Evolutionary conservation across 1,284 basidiomycete genomes (phyloP), one percentile per base, ranked within the genome.

Genomic region (Apiotrichum porosum): DNA sequence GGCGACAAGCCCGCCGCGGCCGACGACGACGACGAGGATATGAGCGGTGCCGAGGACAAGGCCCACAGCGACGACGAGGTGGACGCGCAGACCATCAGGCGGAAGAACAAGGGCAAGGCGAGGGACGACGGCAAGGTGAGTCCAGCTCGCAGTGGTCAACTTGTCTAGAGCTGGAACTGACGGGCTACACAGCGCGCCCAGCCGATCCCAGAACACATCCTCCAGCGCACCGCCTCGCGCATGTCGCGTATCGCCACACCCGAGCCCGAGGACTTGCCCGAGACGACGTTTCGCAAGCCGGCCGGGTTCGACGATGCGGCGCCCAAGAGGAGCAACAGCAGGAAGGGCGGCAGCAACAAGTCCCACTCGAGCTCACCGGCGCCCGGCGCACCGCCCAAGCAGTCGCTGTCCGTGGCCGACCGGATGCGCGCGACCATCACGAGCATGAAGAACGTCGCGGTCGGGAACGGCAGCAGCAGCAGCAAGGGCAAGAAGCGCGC

Each of bases 11-110:
- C 42, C 2, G 39, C 30, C 17, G 38, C 24, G 12, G 42, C 45
- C 18, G 47, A 43, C 17, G 37, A 37, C 9, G 47, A 44, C 10
- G 52, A 47, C 12, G 55, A 32, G 24, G 52, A 44, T 4, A 53
- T 42, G 10, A 41, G 40, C 15, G 57, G 45, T 3, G 52, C 47
- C 24, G 50, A 43, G 23, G 51, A 43, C 10, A 43, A 24, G 21
- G 13, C 24, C 9, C n/a, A 14, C 1, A 38, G 38, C 30, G 52
- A 47, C 10, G 47, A 37, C 6, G 50, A 44, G 19, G 24, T 26
- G 36, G 37, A 24, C 13, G 33, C 19, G 33, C 17, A 28, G 36
- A 33, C 24, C 35, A 28, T 23, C 36, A 44, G 42, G 34, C 22
- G 35, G 30, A 31, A 24, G 30, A 21, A 18, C 6, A 52, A 38